A percentile compares a stretch with the other conserved stretches of the same genome.
Evolutionary conservation across 108 stramenopile species (phyloP).

Genomic region (Nitzschia putrida): DNA sequence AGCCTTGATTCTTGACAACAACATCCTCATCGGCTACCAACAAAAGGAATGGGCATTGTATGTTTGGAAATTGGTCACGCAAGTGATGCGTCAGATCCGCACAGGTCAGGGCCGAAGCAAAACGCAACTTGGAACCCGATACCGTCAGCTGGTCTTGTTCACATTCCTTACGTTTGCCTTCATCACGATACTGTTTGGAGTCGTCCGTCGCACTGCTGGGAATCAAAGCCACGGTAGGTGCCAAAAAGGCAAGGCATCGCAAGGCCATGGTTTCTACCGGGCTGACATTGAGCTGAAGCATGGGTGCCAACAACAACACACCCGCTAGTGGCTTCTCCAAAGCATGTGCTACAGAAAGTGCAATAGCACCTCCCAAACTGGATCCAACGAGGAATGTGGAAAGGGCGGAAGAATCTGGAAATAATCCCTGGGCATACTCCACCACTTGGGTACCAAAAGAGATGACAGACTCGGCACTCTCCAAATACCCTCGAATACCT

Average conservation of each 20-base stretch:
- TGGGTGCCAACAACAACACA: conserved; percentile 78
- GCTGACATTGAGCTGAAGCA: conserved; percentile 69
- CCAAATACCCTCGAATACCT: conserved; percentile 62
- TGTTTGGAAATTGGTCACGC: conserved; percentile 35
- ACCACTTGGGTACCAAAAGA: conserved; percentile 59
- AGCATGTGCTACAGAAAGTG: conserved; percentile 58
- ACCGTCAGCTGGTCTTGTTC: conserved; percentile 54
- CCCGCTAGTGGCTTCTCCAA: conserved; percentile 38
- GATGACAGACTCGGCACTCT: conserved; percentile 56
- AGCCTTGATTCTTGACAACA: conserved; percentile 73
- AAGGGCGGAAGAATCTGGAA: conserved; percentile 5
- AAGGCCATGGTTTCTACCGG: conserved; percentile 40
- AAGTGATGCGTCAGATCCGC: conserved; percentile 59
- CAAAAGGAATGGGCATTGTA: conserved; percentile 60
- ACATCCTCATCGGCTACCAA: conserved; percentile 81
- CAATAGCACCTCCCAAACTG: conserved; percentile 85
- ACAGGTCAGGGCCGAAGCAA: conserved; percentile 69
- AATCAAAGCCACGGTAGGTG: conserved; percentile 57
- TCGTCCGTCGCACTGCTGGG: conserved; percentile 64
- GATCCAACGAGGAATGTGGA: conserved; percentile 70
- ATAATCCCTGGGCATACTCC: conserved; percentile 42
- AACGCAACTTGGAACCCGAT: conserved; percentile 27
- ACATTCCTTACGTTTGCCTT: conserved; percentile 65
- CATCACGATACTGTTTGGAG: conserved; percentile 75
- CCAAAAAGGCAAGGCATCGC: conserved; percentile 40